Base-by-base conservation (phyloP, 2,329 filamentous ascomycete species). In the Hymenoscyphus fructigenus region DNA sequence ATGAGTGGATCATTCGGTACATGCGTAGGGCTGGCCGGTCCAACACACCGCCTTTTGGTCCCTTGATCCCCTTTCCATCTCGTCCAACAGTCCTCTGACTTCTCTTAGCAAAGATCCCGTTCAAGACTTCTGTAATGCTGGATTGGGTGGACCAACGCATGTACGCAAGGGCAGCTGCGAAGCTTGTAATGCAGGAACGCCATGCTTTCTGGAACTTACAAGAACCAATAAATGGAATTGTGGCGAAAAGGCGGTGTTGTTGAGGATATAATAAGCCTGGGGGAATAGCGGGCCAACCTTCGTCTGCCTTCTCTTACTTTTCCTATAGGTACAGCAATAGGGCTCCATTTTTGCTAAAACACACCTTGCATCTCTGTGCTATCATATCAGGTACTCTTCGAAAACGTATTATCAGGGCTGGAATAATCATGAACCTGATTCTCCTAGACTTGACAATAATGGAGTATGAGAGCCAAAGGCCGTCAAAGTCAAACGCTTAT, bases 11-110 rank as follows among this genome's bases (percentile, higher is more conserved):
- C 50, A 59, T 28, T 59, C 59, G 38, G 36, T 26, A 50, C 44
- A 50, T 20, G 44, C 44, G 61, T 70, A 71, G 69, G 66, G 67
- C 67, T 70, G 65, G 60, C 50, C 56, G 57, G 68, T 65, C 66
- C 69, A n/a, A 70, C 69, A 70, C 69, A 70, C 70, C 70, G 70
- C 69, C 70, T 64, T 68, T 73, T 71, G 55, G 32, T 29, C 50
- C 63, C 44, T 47, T 47, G 44, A n/a, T 47, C n/a, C 44, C 44
- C 12, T 47, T 20, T 6, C 20, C 44, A 47, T 23, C n/a, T 47
- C 44, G n/a, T 50, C 44, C 44, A 50, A 50, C 44, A 23, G 26
- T 50, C n/a, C 9, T 50, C 20, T 2, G n/a, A 23, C n/a, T 23
- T 23, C 6, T 20, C 17, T 50, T 23, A 7, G 4, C n/a, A 26